Percentiles rank a stretch among this genome's conserved stretches.
These are phyloP conservation scores for Rhizomucor pusillus DNA, from an alignment of 371 early-diverging fungal genomes.

Conservation along the genomic window DNA sequence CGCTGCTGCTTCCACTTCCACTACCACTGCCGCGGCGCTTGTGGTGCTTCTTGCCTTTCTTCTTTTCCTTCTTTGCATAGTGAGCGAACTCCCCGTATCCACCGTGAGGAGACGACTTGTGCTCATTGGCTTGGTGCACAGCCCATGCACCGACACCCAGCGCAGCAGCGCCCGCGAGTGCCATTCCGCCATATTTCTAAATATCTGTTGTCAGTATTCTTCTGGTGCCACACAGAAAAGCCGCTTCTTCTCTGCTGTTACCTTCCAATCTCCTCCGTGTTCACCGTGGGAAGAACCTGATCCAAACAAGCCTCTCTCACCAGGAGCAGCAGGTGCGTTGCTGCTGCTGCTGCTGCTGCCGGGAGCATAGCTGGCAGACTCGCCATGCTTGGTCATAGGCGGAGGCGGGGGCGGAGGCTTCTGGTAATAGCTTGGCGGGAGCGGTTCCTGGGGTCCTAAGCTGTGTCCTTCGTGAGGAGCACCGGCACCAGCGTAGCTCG, in stretches of 20 bases:
- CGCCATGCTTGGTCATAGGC: constrained; percentile 12
- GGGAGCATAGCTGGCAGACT: neutral
- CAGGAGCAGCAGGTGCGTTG: neutral
- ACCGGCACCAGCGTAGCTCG: too few species aligned
- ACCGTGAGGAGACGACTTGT: constrained; percentile 19
- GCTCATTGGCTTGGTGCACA: constrained; percentile 24
- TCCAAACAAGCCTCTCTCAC: too few species aligned
- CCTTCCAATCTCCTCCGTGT: neutral
- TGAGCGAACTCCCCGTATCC: constrained; percentile 1
- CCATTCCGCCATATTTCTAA: constrained; percentile 45
- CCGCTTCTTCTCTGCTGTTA: too few species aligned
- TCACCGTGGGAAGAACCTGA: constrained; percentile 1
- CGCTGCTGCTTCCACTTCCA: neutral
- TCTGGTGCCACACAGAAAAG: neutral
- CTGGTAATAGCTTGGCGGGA: constrained; percentile 25
- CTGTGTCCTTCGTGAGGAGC: constrained; percentile 7
- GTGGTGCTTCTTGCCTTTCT: neutral
- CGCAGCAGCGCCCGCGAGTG: constrained; percentile 39
- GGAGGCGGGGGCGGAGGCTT: constrained; percentile 23
- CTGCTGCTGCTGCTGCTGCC: neutral
- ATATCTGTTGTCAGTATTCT: neutral
- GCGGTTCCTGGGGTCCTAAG: constrained; percentile 23
- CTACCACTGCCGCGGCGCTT: neutral
- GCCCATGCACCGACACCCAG: constrained; percentile 36
- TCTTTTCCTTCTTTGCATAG: constrained; percentile 2